phyloP scores from a whole-genome alignment of 2,329 filamentous ascomycete genomes.

The Aspergillus pseudonomiae region DNA sequence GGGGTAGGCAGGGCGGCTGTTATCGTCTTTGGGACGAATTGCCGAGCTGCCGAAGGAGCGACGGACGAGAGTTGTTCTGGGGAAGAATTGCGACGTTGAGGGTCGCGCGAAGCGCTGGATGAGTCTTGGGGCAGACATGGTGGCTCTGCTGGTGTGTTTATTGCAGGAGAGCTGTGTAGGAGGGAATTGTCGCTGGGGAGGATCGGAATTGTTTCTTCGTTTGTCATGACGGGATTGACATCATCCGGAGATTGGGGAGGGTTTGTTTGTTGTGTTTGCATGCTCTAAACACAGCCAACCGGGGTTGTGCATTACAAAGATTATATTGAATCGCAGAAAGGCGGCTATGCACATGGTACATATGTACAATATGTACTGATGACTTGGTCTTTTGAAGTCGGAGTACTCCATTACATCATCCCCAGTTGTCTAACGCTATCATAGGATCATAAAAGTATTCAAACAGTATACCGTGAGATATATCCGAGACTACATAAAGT shows the following conservation, averaged over 20 bases:
- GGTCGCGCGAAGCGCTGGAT: constrained; percentile 50
- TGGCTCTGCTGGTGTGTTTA: constrained; percentile 8
- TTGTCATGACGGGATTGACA: constrained; percentile 38
- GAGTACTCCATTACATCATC: constrained; percentile 6
- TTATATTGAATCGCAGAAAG: background rate
- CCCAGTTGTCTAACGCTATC: constrained; percentile 16
- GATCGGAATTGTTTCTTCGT: constrained; percentile 5
- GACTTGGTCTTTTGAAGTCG: background rate
- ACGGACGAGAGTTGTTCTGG: constrained; percentile 30
- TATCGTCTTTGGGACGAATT: constrained; percentile 46
- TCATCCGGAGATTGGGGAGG: constrained; percentile 33
- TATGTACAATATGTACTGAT: background rate
- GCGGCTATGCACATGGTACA: background rate
- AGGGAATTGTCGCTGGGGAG: constrained; percentile 7
- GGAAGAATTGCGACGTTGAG: constrained; percentile 25
- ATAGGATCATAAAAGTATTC: constrained; percentile 25
- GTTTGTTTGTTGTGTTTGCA: constrained; percentile 43
- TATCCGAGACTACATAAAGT: constrained; percentile 22
- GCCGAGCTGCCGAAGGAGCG: constrained; percentile 37
- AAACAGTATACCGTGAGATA: constrained; percentile 25
- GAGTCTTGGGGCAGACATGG: constrained; percentile 53
- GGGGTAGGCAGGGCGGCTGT: constrained; percentile 61
- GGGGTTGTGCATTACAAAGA: constrained; percentile 12
- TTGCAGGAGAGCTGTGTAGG: constrained; percentile 8
- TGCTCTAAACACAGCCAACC: constrained; percentile 16